Conservation (phyloP, 2,329 filamentous ascomycete genomes). For the Ampelomyces quisqualis region DNA sequence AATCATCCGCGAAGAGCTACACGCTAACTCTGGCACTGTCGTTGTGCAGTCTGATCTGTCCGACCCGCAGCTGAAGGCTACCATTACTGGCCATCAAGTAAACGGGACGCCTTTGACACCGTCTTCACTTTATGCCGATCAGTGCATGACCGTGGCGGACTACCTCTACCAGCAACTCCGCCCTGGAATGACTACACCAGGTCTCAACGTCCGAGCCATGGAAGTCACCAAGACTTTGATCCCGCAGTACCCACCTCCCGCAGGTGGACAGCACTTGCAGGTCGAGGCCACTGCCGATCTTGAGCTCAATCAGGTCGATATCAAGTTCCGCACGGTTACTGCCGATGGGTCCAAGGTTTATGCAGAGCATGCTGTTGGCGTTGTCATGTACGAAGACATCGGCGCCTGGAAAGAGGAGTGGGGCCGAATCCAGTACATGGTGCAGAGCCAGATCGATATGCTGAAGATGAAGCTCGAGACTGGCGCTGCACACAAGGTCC, state of each 20-base stretch:
- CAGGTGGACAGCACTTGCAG: slow-evolving; percentile 60
- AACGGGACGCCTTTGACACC: slow-evolving; percentile 68
- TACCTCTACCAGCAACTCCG: slow-evolving; percentile 66
- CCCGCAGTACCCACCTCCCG: slow-evolving; percentile 51
- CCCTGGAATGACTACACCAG: slow-evolving; percentile 58
- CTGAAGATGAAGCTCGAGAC: slow-evolving; percentile 66
- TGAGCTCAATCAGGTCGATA: slow-evolving; percentile 55
- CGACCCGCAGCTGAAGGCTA: slow-evolving; percentile 62
- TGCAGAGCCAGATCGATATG: slow-evolving; percentile 59
- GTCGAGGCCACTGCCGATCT: slow-evolving; percentile 62
- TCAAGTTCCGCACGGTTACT: slow-evolving; percentile 60
- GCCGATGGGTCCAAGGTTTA: slow-evolving; percentile 59
- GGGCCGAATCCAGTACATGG: slow-evolving; percentile 63
- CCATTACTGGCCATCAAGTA: slow-evolving; percentile 66
- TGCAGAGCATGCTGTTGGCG: slow-evolving; percentile 63
- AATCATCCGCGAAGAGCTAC: slow-evolving; percentile 63
- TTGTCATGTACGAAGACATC: slow-evolving; percentile 62
- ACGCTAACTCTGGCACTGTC: slow-evolving; percentile 59
- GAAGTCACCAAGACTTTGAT: slow-evolving; percentile 72
- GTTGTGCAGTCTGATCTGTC: slow-evolving; percentile 67
- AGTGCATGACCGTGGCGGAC: slow-evolving; percentile 64
- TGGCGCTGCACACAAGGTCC: slow-evolving; percentile 70
- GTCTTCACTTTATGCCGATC: slow-evolving; percentile 64
- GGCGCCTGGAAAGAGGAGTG: slow-evolving; percentile 65
- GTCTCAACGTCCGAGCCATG: slow-evolving; percentile 66